Percentiles rank a stretch among this genome's conserved stretches.
phyloP scores from a whole-genome alignment of 129 eudicot species.

The Escallonia rubra region DNA sequence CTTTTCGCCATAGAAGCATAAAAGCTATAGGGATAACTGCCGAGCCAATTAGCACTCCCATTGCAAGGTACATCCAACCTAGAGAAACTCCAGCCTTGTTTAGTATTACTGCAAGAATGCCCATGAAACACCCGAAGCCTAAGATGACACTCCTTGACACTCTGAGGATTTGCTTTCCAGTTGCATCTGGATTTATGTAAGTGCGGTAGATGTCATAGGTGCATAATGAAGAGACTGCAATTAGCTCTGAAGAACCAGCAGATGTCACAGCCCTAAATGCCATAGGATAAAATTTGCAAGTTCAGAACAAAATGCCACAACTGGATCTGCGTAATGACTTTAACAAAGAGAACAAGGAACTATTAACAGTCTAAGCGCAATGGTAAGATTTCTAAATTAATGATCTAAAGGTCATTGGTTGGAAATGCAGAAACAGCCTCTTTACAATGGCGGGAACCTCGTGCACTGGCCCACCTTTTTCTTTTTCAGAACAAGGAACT shows the following conservation, averaged over 20 bases:
- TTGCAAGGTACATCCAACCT: conserved; percentile 97
- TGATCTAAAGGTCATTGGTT: no score
- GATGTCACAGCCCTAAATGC: conserved; percentile 92
- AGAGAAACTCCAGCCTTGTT: conserved; percentile 94
- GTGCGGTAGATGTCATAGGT: conserved; percentile 96
- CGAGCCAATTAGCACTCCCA: conserved; percentile 95
- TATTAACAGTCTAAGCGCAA: no score
- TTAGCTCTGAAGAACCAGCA: conserved; percentile 92
- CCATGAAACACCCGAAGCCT: conserved; percentile 88
- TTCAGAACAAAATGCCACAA: background rate
- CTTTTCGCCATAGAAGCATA: conserved; percentile 90
- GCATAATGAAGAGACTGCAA: conserved; percentile 94
- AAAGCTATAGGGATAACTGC: conserved; percentile 97
- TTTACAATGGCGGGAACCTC: no score
- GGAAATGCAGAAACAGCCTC: no score
- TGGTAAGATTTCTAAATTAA: no score
- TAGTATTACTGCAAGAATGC: conserved; percentile 79
- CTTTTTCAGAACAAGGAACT: no score
- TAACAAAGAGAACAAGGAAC: background rate
- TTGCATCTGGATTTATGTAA: conserved; percentile 81
- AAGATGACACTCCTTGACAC: conserved; percentile 78
- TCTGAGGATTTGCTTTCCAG: conserved; percentile 85
- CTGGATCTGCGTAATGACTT: background rate
- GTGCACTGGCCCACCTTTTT: no score
- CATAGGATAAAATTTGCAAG: background rate